Conservation (phyloP, 2,329 filamentous ascomycete species). For the Chaetomiaceae sp. region DNA sequence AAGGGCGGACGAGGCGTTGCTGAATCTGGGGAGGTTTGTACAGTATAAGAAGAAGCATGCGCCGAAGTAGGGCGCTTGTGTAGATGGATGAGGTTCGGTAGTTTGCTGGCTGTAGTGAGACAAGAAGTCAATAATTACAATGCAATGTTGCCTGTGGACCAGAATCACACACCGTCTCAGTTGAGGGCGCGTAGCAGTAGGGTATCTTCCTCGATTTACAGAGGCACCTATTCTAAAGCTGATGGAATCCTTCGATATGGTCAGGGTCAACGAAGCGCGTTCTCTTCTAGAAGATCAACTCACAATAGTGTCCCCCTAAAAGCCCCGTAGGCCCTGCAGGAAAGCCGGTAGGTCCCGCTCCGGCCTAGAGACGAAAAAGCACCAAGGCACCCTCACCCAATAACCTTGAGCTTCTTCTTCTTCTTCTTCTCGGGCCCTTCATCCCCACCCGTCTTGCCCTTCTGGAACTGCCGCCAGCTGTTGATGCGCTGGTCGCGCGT, state of each 20-base stretch:
- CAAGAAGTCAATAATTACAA: not conserved
- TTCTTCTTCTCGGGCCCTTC: slow-evolving; percentile 51
- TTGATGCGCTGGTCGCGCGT: slow-evolving; percentile 86
- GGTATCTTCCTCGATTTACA: too few species aligned
- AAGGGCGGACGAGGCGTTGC: slow-evolving; percentile 55
- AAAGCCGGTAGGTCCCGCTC: too few species aligned
- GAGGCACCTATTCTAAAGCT: not conserved
- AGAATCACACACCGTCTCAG: not conserved
- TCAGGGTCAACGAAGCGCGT: not conserved
- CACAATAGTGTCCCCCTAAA: not conserved
- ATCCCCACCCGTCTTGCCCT: slow-evolving; percentile 50
- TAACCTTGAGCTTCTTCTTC: slow-evolving; percentile 67
- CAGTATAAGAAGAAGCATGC: slow-evolving; percentile 60
- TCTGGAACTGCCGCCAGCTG: slow-evolving; percentile 90
- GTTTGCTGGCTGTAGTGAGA: not conserved
- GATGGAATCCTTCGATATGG: not conserved
- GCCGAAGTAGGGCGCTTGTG: slow-evolving; percentile 27
- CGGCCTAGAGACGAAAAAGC: not conserved
- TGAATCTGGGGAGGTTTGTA: slow-evolving; percentile 60
- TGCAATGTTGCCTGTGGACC: not conserved
- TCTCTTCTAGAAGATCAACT: not conserved
- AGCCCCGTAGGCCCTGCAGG: not conserved
- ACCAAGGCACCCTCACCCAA: slow-evolving; percentile 40
- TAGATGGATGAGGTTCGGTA: not conserved
- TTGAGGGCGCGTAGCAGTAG: too few species aligned